A percentile compares a stretch with the other conserved stretches of the same genome.
These are phyloP conservation scores for Strobilomyces echinocephalus DNA, from an alignment of 768 basidiomycete genomes.

Conservation along the genomic window DNA sequence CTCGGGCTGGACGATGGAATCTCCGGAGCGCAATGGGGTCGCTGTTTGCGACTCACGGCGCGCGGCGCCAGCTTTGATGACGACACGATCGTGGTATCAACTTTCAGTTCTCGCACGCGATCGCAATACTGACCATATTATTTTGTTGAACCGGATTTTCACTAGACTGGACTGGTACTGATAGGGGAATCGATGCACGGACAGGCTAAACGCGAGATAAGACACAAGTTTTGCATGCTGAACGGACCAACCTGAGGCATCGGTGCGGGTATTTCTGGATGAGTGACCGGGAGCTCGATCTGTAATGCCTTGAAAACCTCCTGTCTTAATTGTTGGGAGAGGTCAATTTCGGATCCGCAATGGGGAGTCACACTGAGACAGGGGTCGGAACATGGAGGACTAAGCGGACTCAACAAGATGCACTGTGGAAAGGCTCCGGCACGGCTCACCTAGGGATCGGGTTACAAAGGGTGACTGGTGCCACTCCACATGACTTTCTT, in stretches of 20 bases:
- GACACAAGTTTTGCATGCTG: neutral
- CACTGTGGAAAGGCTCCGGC: neutral
- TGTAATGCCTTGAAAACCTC: neutral
- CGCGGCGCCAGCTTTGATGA: conserved; percentile 3
- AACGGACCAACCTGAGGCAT: conserved; percentile 3
- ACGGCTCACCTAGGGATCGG: conserved; percentile 7
- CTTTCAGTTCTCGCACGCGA: neutral
- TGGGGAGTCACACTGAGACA: neutral
- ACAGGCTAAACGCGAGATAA: conserved; percentile 4
- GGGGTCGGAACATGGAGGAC: conserved; percentile 7
- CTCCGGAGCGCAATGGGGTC: neutral
- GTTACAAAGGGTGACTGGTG: neutral
- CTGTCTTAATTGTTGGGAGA: conserved; percentile 5
- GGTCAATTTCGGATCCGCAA: neutral
- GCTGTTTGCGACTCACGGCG: neutral
- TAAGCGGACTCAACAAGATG: neutral
- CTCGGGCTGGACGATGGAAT: neutral
- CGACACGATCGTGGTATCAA: conserved; percentile 6
- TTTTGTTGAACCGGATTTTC: neutral
- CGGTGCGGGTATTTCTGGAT: neutral
- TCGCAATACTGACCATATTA: conserved; percentile 1
- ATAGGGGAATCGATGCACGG: neutral
- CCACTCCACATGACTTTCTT: neutral
- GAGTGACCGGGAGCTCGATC: neutral
- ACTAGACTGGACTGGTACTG: neutral